Evolutionary conservation across 2,329 filamentous ascomycete species (phyloP).

Genomic region (Microcyclosporella mali): DNA sequence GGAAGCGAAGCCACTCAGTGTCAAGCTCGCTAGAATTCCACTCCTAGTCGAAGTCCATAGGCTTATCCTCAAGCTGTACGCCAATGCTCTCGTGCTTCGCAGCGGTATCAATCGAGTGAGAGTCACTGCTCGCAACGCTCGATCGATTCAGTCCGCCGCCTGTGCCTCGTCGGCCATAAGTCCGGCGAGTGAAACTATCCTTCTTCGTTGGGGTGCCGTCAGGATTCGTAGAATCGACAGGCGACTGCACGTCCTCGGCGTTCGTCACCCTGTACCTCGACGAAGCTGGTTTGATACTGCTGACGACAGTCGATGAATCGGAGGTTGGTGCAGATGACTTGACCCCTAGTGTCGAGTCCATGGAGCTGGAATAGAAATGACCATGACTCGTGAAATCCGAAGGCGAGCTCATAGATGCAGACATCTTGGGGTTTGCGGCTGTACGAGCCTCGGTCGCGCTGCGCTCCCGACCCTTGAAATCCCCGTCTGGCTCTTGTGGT

Average conservation of each 20-base stretch:
- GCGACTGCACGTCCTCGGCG: slow-evolving; percentile 15
- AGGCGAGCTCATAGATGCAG: slow-evolving; percentile 25
- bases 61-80: slow-evolving; percentile 65
- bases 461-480: slow-evolving; percentile 13
- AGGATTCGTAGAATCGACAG: slow-evolving; percentile 6
- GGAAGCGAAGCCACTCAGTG: no score
- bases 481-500: slow-evolving; percentile 13
- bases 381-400: slow-evolving; percentile 21
- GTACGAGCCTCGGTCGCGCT: no score
- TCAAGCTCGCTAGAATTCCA: slow-evolving; percentile 16
- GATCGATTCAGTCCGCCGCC: slow-evolving; percentile 29
- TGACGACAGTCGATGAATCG: not conserved
- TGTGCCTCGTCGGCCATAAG: slow-evolving; percentile 37
- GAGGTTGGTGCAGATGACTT: slow-evolving; percentile 10
- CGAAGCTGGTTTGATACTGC: slow-evolving; percentile 9
- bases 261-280: slow-evolving; percentile 12
- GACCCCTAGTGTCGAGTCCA: slow-evolving; percentile 18
- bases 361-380: slow-evolving; percentile 24
- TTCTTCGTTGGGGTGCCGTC: slow-evolving; percentile 20
- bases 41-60: slow-evolving; percentile 63
- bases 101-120: slow-evolving; percentile 21
- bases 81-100: slow-evolving; percentile 40
- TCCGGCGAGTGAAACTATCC: slow-evolving; percentile 15
- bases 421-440: slow-evolving; percentile 13
- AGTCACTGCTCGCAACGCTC: slow-evolving; percentile 26